Base-by-base conservation (phyloP, 2,329 filamentous ascomycete genomes). In the Aspergillus thermomutatus region DNA sequence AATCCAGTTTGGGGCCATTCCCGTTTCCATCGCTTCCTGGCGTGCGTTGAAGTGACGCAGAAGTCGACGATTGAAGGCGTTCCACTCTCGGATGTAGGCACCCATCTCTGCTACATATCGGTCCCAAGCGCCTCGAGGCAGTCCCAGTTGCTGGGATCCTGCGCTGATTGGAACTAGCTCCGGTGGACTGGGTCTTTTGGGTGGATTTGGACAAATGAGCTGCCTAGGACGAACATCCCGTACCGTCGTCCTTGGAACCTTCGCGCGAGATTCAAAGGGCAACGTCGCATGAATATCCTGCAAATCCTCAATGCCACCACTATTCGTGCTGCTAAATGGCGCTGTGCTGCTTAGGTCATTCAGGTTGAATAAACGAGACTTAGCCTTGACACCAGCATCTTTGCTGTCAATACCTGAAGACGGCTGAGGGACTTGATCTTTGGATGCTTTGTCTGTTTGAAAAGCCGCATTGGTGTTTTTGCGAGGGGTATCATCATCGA, bases 181-280 rank as follows among this genome's bases (percentile, higher is more conserved):
- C 1, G 77, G 75, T 23, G 69, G 66, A 40, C 59, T 65, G 3
- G 85, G 83, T 3, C 80, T 72, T 53, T 77, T 76, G 0, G 84
- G 84, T 6, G 82, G 77, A 5, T 77, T 75, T 0, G 83, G 83
- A 3, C 82, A 75, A 26, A 77, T 72, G 9, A 84, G 72, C 6
- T 69, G 59, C 62, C 73, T 66, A 59, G 74, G 59, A 27, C 63
- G 69, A 19, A 71, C 65, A 69, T 75, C 52, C 62, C 70, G 59
- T 66, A 73, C 55, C 61, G 77, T 76, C 6, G 72, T 75, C 6
- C 76, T 77, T 27, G 79, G 71, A 4, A 71, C 64, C 27, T 75
- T 73, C 4, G 84, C 67, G 43, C 80, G 76, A 1, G 85, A 87
- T 56, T 81, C 70, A 66, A 87, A 87, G 3, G 85, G 85, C 2